Base-by-base conservation (phyloP, 2,329 filamentous ascomycete genomes). In the Cryphonectria nitschkei region DNA sequence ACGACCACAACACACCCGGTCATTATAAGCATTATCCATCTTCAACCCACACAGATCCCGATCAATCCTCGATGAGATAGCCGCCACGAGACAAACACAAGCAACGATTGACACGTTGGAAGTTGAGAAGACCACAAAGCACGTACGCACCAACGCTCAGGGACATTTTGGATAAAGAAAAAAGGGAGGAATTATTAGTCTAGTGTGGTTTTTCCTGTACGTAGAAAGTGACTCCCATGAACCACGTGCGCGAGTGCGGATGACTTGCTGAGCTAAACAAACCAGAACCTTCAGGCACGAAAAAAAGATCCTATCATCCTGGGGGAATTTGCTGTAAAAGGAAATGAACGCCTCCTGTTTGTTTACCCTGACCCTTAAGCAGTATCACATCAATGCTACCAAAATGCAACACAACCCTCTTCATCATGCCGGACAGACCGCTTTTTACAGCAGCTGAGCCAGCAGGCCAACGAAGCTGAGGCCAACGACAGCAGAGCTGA, bases 381-480 rank as follows among this genome's bases (percentile, higher is more conserved):
- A 62, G 70, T 68, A 69, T 68, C 71, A 71, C 69, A 69, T 71
- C 66, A 67, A 69, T 65, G 65, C 71, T 70, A 64, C 46, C 68
- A 56, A 66, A 65, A 67, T 66, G 68, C 60, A 65, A 68, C 58
- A 16, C 65, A 67, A 54, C 58, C 29, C 64, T 50, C 22, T n/a
- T 67, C 52, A 32, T 50, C 56, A 67, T 68, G 67, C 64, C 62
- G 68, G 74, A 64, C n/a, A 46, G 3, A 43, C 43, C 11, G n/a
- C 9, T 69, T 34, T 41, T 86, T 87, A 89, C 80, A 89, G 79
- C 76, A 88, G 80, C 76, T 87, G 84, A 69, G 83, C 82, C 71
- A 88, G 69, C 65, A 79, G 85, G 74, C 82, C 84, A 61, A 87
- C 74, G 68, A 82, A 80, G 72, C 82, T 84, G 67, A 87, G 79